phyloP scores from a whole-genome alignment of 2,329 filamentous ascomycete species.

The Phyllosticta paracitricarpa region DNA sequence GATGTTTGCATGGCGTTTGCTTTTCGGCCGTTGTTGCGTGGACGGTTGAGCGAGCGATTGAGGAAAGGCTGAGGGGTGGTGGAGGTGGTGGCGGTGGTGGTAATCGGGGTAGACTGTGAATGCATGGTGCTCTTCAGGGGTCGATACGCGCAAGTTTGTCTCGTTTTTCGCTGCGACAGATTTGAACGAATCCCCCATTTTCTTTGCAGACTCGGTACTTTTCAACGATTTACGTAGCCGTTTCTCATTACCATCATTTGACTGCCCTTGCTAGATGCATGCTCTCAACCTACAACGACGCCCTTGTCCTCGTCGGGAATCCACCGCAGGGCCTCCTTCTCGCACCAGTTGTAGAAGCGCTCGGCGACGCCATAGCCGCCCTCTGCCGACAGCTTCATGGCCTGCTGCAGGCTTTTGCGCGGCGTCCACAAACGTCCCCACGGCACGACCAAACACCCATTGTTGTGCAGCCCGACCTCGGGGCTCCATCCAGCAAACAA shows the following conservation, averaged over 20 bases:
- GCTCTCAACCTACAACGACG: background rate
- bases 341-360: conserved; percentile 35
- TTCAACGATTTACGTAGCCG: background rate
- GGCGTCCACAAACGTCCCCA: conserved; percentile 35
- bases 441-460: conserved; percentile 31
- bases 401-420: conserved; percentile 24
- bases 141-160: background rate
- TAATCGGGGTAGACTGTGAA: background rate
- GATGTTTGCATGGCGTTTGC: background rate
- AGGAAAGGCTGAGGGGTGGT: background rate
- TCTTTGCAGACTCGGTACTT: background rate
- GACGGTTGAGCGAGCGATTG: background rate
- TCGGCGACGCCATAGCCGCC: conserved; percentile 29
- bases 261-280: background rate
- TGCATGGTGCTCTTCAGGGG: background rate
- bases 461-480: conserved; percentile 14
- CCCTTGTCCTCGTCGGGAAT: background rate
- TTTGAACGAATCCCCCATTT: background rate
- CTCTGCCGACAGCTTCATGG: conserved; percentile 23
- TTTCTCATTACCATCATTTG: background rate
- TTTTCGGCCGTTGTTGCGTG: background rate
- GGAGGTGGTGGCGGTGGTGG: background rate
- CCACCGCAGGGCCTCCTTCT: conserved; percentile 21
- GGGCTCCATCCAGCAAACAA: conserved; percentile 7
- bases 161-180: background rate